Evolutionary conservation across 345 rosid species (phyloP).

Genomic region (Camelina laxa): DNA sequence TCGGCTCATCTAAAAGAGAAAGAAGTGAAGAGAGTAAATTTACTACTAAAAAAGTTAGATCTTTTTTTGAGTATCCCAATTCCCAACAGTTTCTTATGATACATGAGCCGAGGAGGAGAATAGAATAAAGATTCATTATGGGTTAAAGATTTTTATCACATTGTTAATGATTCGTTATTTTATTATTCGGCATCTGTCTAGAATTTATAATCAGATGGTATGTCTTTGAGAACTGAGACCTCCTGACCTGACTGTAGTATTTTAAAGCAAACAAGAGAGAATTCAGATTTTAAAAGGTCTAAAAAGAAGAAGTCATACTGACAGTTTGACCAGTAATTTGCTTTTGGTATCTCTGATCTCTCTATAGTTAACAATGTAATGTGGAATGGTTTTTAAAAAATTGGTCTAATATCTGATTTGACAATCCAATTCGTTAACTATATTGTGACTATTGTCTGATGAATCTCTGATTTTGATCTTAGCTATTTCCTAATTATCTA

Average conservation of each 20-base stretch:
- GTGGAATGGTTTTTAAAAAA: background rate
- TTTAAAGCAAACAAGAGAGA: slow-evolving; percentile 24
- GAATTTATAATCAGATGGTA: background rate
- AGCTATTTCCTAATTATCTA: too few species aligned
- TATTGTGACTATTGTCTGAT: background rate
- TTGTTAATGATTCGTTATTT: slow-evolving; percentile 36
- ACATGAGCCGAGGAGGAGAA: slow-evolving; percentile 28
- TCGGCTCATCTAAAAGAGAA: slow-evolving; percentile 61
- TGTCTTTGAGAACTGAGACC: slow-evolving; percentile 11
- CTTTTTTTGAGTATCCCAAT: slow-evolving; percentile 34
- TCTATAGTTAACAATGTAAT: slow-evolving; percentile 19
- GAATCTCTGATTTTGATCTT: too few species aligned
- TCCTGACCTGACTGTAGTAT: slow-evolving; percentile 22
- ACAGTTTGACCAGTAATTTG: slow-evolving; percentile 6
- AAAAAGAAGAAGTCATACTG: slow-evolving; percentile 16
- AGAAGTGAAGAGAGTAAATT: slow-evolving; percentile 10
- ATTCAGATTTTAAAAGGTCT: background rate
- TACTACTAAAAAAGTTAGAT: slow-evolving; percentile 19
- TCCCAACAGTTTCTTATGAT: slow-evolving; percentile 12
- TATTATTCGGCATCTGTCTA: slow-evolving; percentile 2
- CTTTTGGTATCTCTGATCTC: background rate
- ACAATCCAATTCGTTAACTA: too few species aligned
- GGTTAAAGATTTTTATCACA: slow-evolving; percentile 22
- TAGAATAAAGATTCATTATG: slow-evolving; percentile 36
- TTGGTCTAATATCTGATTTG: too few species aligned